A percentile compares a stretch with the other conserved stretches of the same genome.
phyloP scores from a whole-genome alignment of 208 protist species.

The Crithidia mellificae region DNA sequence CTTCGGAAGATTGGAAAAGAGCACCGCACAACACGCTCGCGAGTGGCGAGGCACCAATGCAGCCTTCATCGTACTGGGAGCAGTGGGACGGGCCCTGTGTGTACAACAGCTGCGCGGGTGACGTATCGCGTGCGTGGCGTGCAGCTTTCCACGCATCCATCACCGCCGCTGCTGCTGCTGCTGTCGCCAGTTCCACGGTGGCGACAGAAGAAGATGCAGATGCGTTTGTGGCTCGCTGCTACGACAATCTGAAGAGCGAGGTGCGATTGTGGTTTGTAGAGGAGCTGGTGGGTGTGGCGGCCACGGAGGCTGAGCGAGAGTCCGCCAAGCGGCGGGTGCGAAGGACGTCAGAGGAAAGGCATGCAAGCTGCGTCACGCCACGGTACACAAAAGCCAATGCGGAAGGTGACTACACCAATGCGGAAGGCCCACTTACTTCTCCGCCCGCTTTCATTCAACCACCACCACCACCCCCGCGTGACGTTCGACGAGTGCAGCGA shows the following conservation, averaged over 20 bases:
- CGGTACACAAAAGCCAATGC: too few species aligned
- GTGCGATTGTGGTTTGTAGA: slow-evolving; percentile 27
- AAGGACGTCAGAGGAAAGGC: too few species aligned
- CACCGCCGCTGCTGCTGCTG: background rate
- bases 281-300: background rate
- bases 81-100: slow-evolving; percentile 26
- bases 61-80: slow-evolving; percentile 18
- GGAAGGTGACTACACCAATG: too few species aligned
- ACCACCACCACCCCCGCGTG: too few species aligned
- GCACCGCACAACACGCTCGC: background rate
- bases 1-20: background rate
- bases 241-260: slow-evolving; percentile 20
- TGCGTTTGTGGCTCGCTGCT: slow-evolving; percentile 18
- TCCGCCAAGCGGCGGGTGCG: background rate
- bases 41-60: background rate
- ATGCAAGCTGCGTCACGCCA: too few species aligned
- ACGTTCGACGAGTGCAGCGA: too few species aligned
- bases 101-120: slow-evolving; percentile 24
- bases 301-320: background rate
- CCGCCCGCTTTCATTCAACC: too few species aligned
- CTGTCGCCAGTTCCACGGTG: background rate
- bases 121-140: slow-evolving; percentile 22
- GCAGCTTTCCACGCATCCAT: background rate
- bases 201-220: background rate
- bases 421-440: background rate